Percentiles rank a stretch among this genome's conserved stretches.
These are phyloP conservation scores for Colletotrichum truncatum DNA, from an alignment of 2,329 filamentous ascomycete species.

Conservation along the genomic window DNA sequence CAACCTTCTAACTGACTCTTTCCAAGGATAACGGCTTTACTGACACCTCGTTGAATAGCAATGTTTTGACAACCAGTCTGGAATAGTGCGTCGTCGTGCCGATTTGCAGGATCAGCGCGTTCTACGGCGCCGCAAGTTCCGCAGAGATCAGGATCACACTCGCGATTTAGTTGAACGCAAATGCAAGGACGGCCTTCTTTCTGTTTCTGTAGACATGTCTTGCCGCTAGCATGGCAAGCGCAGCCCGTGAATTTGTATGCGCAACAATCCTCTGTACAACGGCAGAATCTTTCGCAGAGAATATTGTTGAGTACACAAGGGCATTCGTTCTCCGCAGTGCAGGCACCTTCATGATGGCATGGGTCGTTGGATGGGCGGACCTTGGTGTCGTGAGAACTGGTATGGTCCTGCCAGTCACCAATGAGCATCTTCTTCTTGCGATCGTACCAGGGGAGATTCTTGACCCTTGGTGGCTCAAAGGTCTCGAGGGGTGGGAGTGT, in stretches of 20 bases:
- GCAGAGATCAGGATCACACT: constrained; percentile 84
- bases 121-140: constrained; percentile 74
- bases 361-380: constrained; percentile 68
- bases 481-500: constrained; percentile 37
- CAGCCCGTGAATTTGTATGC: constrained; percentile 74
- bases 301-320: constrained; percentile 69
- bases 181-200: constrained; percentile 70
- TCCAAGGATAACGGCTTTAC: constrained; percentile 74
- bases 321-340: constrained; percentile 65
- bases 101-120: constrained; percentile 74
- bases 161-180: constrained; percentile 76
- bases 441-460: constrained; percentile 64
- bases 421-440: constrained; percentile 62
- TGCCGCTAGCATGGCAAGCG: constrained; percentile 69
- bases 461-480: constrained; percentile 45
- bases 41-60: constrained; percentile 72
- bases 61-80: constrained; percentile 76
- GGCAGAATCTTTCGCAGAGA: constrained; percentile 78
- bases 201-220: constrained; percentile 64
- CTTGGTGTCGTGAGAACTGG: constrained; percentile 63
- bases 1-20: constrained; percentile 73
- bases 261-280: constrained; percentile 67
- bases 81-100: constrained; percentile 65
- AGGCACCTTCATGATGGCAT: constrained; percentile 76
- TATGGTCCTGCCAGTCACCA: constrained; percentile 65